Conservation (phyloP, 768 basidiomycete species). For the Punctularia strigosozonata region DNA sequence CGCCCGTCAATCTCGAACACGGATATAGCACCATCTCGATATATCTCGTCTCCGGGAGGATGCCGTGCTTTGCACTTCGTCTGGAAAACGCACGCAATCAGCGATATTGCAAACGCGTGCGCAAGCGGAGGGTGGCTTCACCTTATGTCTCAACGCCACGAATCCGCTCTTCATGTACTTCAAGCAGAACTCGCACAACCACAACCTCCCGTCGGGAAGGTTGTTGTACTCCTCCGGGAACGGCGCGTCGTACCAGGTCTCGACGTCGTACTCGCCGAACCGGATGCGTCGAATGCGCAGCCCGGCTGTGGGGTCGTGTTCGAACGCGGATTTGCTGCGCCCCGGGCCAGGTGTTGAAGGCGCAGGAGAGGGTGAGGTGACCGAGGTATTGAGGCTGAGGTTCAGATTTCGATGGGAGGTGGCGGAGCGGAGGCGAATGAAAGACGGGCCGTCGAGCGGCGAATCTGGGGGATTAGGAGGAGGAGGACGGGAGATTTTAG, state of each 20-base stretch:
- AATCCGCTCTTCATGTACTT: conserved; percentile 97
- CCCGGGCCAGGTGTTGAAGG: conserved; percentile 27
- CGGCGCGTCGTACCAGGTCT: conserved; percentile 98
- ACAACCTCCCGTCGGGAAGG: conserved; percentile 83
- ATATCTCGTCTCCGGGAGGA: conserved; percentile 98
- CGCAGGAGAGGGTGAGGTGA: conserved; percentile 20
- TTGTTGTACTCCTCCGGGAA: conserved; percentile 96
- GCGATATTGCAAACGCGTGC: background rate
- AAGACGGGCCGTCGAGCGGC: conserved; percentile 42
- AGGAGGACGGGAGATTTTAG: conserved; percentile 28
- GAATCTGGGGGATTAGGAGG: conserved; percentile 24
- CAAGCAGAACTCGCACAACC: conserved; percentile 97
- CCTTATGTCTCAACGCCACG: conserved; percentile 75
- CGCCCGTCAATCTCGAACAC: conserved; percentile 98
- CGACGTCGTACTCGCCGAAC: conserved; percentile 85
- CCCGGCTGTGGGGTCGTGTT: conserved; percentile 26
- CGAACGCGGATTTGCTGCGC: conserved; percentile 23
- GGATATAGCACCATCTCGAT: conserved; percentile 77
- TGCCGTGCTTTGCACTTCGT: conserved; percentile 91
- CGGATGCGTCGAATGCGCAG: conserved; percentile 80
- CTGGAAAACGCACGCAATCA: conserved; percentile 27
- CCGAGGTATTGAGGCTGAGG: conserved; percentile 12
- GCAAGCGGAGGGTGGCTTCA: conserved; percentile 25
- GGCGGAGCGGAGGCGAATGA: conserved; percentile 51
- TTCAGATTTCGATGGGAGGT: conserved; percentile 22